Conservation (phyloP, 176 grass and related monocot genomes). For the Carex myosuroides region DNA sequence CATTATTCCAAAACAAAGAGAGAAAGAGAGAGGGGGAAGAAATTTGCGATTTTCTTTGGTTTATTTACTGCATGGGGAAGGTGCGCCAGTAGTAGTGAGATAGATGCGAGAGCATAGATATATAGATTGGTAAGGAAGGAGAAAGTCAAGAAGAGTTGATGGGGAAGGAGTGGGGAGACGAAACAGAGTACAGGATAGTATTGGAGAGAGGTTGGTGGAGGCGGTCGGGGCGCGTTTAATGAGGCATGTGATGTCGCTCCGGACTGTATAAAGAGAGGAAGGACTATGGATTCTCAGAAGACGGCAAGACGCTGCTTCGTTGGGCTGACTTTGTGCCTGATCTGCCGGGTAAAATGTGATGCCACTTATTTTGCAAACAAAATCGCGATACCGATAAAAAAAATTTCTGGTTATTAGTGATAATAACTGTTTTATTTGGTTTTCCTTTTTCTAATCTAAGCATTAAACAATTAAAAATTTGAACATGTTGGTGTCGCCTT, state of each 20-base stretch:
- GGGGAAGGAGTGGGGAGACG: neutral
- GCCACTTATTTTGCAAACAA: neutral
- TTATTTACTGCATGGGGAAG: neutral
- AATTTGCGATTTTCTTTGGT: neutral
- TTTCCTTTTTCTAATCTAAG: neutral
- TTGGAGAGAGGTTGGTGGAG: neutral
- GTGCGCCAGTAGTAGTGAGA: neutral
- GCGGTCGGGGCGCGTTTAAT: neutral
- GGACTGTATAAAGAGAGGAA: neutral
- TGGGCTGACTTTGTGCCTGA: neutral
- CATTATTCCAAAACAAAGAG: slow-evolving; percentile 30
- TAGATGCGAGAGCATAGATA: neutral
- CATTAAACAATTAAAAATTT: no score
- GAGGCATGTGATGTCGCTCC: slow-evolving; percentile 27
- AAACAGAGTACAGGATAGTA: neutral
- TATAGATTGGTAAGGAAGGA: no score
- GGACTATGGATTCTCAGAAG: neutral
- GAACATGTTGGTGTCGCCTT: no score
- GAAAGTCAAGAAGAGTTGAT: neutral
- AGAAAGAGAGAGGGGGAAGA: neutral
- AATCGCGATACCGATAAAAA: neutral
- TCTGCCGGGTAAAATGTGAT: neutral
- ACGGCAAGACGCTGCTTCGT: neutral
- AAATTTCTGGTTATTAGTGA: no score
- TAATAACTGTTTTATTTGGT: neutral